Evolutionary conservation across 805 yeast genomes (phyloP), one percentile per base, ranked within the genome.

Genomic region (Starmerella floricola): DNA sequence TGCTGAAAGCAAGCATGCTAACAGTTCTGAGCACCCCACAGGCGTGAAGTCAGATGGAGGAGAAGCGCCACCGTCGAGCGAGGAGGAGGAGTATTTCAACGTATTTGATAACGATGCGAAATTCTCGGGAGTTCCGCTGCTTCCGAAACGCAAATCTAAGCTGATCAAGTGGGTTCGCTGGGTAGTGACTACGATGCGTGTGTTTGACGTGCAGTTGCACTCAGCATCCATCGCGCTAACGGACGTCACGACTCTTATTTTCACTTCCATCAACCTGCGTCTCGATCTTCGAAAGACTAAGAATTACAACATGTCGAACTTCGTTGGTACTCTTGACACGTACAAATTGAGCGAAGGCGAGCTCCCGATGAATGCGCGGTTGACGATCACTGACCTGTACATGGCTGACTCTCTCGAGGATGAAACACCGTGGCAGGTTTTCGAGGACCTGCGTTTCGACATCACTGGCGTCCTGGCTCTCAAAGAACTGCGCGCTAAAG

Each of bases 311-410:
- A 28, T 36, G 12, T 41, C 49, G 21, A 55, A 53, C 21, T 61
- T 62, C 45, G 55, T 56, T 12, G 66, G 65, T 4, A 62, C 65
- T 3, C 52, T 62, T 15, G 64, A 62, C 38, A 50, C 48, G 44
- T 53, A 54, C 46, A 41, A 48, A 39, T 44, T 52, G 34, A 47
- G 50, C 26, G 46, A 49, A 8, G 52, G 50, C 28, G 65, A 61
- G 39, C 46, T 56, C 23, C 59, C 61, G 6, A 53, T 61, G 3
- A 46, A 46, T 18, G 45, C 53, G 31, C 49, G 51, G 36, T 37
- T 62, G 23, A 30, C 40, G 26, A 34, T 60, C 5, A 34, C 45
- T 23, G 64, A 62, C 39, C 49, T 60, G 15, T 59, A 55, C 36
- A 42, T 57, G n/a, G 57, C 57, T 6, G 46, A 56, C 21, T 44